Conservation (phyloP, 2,329 filamentous ascomycete genomes). For the Neofusicoccum ribis region DNA sequence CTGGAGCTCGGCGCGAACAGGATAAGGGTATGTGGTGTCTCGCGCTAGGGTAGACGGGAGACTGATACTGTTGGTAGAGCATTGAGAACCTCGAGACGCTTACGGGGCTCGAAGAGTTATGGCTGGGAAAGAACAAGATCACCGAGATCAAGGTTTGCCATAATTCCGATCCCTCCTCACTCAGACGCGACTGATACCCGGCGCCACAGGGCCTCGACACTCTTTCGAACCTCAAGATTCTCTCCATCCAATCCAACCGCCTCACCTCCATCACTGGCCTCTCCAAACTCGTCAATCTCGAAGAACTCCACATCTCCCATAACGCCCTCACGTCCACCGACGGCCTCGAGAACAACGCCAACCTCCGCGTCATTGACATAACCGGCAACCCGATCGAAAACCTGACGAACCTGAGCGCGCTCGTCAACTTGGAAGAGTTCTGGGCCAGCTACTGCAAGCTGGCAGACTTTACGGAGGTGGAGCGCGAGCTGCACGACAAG, state of each 20-base stretch:
- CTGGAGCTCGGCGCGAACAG: constrained; percentile 91
- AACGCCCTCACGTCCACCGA: constrained; percentile 80
- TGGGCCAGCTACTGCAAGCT: constrained; percentile 93
- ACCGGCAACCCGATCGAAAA: constrained; percentile 82
- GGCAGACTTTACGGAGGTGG: constrained; percentile 76
- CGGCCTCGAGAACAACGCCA: constrained; percentile 56
- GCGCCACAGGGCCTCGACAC: constrained; percentile 61
- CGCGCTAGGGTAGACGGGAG: not conserved
- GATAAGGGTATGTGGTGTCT: constrained; percentile 56
- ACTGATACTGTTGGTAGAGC: constrained; percentile 31
- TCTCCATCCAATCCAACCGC: constrained; percentile 94
- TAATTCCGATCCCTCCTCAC: not conserved
- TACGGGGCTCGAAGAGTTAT: constrained; percentile 79
- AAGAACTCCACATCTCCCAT: constrained; percentile 95
- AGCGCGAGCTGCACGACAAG: constrained; percentile 77
- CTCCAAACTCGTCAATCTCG: constrained; percentile 69
- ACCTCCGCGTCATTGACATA: constrained; percentile 78
- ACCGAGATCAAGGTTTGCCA: constrained; percentile 66
- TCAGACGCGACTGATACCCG: not conserved
- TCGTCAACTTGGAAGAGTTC: constrained; percentile 78
- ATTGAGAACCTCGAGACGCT: constrained; percentile 82
- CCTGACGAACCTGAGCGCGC: constrained; percentile 68
- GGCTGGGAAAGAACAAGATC: constrained; percentile 97
- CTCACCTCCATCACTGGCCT: constrained; percentile 78
- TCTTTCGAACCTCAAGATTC: constrained; percentile 76